Evolutionary conservation across 2,329 filamentous ascomycete species (phyloP).

Genomic region (Furcasterigmium sp.): DNA sequence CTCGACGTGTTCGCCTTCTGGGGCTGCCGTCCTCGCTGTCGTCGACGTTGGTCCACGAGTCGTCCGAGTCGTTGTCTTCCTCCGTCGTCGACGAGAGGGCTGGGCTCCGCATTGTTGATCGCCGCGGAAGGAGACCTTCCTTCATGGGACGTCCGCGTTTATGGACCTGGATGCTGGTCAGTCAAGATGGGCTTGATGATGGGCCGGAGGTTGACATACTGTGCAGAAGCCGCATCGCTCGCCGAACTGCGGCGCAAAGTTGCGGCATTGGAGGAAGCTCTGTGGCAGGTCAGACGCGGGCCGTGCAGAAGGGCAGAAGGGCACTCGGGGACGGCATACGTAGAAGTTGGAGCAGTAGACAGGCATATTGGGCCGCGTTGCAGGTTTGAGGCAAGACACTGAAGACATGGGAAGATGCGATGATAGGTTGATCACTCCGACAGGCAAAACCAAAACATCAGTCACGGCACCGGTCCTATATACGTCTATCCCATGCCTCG

Average conservation of each 20-base stretch:
- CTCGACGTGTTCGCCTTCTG: not conserved
- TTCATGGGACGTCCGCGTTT: not conserved
- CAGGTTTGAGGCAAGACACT: no score
- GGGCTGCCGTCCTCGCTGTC: not conserved
- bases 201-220: constrained; percentile 10
- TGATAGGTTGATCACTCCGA: no score
- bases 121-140: not conserved
- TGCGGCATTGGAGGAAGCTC: constrained; percentile 25
- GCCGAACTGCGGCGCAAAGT: constrained; percentile 21
- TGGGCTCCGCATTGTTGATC: not conserved
- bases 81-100: not conserved
- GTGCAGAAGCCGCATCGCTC: constrained; percentile 22
- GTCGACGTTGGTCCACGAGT: not conserved
- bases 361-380: constrained; percentile 14
- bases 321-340: constrained; percentile 8
- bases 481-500: no score
- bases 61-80: not conserved
- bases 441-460: no score
- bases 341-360: constrained; percentile 28
- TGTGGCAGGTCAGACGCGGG: constrained; percentile 9
- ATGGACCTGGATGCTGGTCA: not conserved
- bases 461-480: no score
- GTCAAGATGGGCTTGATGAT: not conserved
- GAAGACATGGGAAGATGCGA: not conserved
- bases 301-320: not conserved